A percentile compares a stretch with the other conserved stretches of the same genome.
Evolutionary conservation across 306 rosid genomes (phyloP).

Genomic region (Senna siamea): DNA sequence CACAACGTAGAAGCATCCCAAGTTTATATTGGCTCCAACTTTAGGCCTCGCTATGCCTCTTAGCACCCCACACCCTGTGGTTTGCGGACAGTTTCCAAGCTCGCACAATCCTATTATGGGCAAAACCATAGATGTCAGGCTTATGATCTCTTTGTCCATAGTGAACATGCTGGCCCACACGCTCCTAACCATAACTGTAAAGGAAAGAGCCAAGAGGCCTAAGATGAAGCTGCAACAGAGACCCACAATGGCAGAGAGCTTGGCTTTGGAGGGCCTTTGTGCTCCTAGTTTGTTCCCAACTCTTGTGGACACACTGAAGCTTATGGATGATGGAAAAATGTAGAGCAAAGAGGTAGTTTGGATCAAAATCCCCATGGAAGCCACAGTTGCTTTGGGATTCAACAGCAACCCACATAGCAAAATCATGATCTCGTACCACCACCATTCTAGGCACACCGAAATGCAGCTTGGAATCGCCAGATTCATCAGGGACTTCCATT

Average conservation of each 20-base stretch:
- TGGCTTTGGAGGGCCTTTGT: slow-evolving; percentile 64
- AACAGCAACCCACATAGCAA: slow-evolving; percentile 69
- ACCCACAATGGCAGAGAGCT: slow-evolving; percentile 73
- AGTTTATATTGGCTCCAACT: slow-evolving; percentile 79
- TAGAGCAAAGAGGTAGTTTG: slow-evolving; percentile 87
- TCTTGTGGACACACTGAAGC: slow-evolving; percentile 89
- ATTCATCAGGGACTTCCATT: slow-evolving; percentile 66
- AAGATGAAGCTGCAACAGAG: slow-evolving; percentile 64
- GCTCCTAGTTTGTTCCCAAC: slow-evolving; percentile 89
- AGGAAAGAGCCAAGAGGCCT: slow-evolving; percentile 64
- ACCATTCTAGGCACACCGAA: slow-evolving; percentile 94
- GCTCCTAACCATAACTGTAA: slow-evolving; percentile 67
- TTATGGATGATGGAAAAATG: slow-evolving; percentile 81
- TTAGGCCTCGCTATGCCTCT: slow-evolving; percentile 94
- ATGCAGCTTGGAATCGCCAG: slow-evolving; percentile 87
- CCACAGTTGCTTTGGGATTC: slow-evolving; percentile 76
- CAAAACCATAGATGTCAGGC: slow-evolving; percentile 70
- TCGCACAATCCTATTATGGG: slow-evolving; percentile 92
- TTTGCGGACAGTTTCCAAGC: slow-evolving; percentile 93
- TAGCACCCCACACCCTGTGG: slow-evolving; percentile 91
- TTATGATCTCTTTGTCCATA: slow-evolving; percentile 60
- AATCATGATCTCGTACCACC: slow-evolving; percentile 99
- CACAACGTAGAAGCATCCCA: slow-evolving; percentile 83
- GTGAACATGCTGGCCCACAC: slow-evolving; percentile 88
- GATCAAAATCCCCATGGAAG: slow-evolving; percentile 91